Conservation (phyloP, 306 rosid species). For the Dalbergia cochinchinensis region DNA sequence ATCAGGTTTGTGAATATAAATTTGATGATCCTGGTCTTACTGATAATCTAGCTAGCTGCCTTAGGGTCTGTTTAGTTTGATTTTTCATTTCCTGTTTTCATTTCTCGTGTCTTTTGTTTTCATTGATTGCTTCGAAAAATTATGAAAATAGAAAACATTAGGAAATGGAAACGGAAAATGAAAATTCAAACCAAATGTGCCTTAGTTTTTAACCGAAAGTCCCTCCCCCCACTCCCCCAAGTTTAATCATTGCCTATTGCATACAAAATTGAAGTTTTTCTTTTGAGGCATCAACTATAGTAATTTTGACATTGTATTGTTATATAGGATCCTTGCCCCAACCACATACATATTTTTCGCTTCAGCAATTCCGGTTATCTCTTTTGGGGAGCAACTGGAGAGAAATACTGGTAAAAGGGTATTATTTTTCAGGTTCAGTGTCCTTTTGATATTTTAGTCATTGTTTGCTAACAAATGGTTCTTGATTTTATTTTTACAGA, state of each 20-base stretch:
- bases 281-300: conserved; percentile 15
- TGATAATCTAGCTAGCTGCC: conserved; percentile 25
- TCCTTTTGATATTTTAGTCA: conserved; percentile 40
- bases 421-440: conserved; percentile 41
- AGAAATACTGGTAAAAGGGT: conserved; percentile 68
- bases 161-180: too few species aligned
- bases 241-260: conserved; percentile 10
- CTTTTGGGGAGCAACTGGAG: conserved; percentile 97
- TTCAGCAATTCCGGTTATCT: conserved; percentile 95
- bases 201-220: conserved; percentile 4
- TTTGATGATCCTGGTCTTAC: conserved; percentile 36
- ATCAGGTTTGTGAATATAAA: conserved; percentile 67
- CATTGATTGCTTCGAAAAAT: too few species aligned
- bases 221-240: neutral
- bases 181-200: too few species aligned
- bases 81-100: too few species aligned
- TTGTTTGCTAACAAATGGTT: conserved; percentile 50
- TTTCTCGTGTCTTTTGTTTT: too few species aligned
- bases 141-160: too few species aligned
- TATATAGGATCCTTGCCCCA: conserved; percentile 91
- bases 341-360: conserved; percentile 97
- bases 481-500: conserved; percentile 58
- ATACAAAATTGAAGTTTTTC: conserved; percentile 17
- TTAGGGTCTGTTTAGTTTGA: too few species aligned
- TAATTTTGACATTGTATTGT: conserved; percentile 41